Conservation (phyloP, 2,329 filamentous ascomycete species). For the Trichoderma lentiforme region DNA sequence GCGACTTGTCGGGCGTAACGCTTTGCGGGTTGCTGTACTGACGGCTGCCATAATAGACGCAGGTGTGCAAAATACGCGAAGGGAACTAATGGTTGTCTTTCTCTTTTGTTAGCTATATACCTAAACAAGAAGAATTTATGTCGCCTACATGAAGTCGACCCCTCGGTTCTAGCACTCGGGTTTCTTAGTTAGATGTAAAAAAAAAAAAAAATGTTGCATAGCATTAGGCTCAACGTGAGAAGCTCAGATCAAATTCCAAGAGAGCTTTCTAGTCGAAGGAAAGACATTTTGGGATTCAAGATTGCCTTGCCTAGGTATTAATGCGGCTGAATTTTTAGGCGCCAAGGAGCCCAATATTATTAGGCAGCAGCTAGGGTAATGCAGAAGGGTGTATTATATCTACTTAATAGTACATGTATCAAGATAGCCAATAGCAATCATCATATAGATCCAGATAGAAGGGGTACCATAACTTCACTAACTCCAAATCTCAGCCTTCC, state of each 20-base stretch:
- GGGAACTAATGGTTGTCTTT: no score
- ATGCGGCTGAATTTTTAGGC: not conserved
- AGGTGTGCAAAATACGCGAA: no score
- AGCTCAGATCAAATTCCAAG: not conserved
- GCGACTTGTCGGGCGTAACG: not conserved
- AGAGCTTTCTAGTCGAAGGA: not conserved
- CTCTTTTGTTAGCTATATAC: not conserved
- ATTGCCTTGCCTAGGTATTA: not conserved
- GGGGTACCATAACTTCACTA: not conserved
- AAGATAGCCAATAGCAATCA: not conserved
- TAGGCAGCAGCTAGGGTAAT: not conserved
- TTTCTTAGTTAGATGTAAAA: not conserved
- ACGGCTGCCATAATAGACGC: not conserved
- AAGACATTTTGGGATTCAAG: not conserved
- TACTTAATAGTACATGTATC: not conserved
- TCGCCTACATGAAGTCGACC: no score
- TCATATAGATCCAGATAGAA: not conserved
- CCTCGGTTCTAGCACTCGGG: not conserved
- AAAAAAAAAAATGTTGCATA: accelerated
- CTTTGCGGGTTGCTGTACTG: not conserved
- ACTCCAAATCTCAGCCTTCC: not conserved
- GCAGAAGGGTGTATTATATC: not conserved
- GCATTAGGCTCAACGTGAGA: not conserved
- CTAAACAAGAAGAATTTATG: not conserved
- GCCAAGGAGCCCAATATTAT: not conserved